Percentiles rank a stretch among this genome's conserved stretches.
Conservation (phyloP, 108 stramenopile species). For the Cyclotella baltica region DNA sequence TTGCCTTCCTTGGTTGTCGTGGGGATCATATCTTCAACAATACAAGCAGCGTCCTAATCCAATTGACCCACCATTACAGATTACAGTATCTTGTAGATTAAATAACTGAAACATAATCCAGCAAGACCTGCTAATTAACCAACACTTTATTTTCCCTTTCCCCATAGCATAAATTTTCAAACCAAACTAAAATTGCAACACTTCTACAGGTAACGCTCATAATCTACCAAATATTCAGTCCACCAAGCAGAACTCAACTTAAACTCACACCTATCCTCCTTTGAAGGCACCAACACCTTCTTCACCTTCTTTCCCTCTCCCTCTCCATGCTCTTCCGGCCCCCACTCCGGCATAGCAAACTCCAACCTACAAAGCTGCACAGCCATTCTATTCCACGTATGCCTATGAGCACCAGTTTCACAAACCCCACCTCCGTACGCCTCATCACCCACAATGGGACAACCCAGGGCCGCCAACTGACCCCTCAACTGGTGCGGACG, state of each 20-base stretch:
- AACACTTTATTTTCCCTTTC: too few relatives aligned
- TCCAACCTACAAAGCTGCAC: constrained; percentile 48
- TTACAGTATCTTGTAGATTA: too few relatives aligned
- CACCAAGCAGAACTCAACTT: constrained; percentile 42
- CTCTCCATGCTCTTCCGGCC: constrained; percentile 7
- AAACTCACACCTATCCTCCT: constrained; percentile 36
- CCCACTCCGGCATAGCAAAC: constrained; percentile 53
- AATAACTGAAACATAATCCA: too few relatives aligned
- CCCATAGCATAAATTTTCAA: too few relatives aligned
- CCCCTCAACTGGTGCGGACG: constrained; percentile 61
- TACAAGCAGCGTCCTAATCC: too few relatives aligned
- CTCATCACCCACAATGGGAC: constrained; percentile 60
- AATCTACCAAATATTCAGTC: constrained; percentile 49
- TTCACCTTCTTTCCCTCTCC: constrained; percentile 9
- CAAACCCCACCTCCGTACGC: constrained; percentile 50
- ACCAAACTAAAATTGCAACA: too few relatives aligned
- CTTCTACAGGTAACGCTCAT: constrained; percentile 30
- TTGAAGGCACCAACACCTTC: constrained; percentile 30
- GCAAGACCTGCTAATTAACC: too few relatives aligned
- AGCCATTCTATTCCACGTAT: constrained; percentile 50
- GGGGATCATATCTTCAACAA: too few relatives aligned
- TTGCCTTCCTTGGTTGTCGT: too few relatives aligned
- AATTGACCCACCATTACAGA: too few relatives aligned
- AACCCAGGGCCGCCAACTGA: constrained; percentile 55
- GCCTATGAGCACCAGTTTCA: constrained; percentile 41